These are phyloP conservation scores for Bondarzewia mesenterica DNA, from an alignment of 1,284 basidiomycete genomes.

Conservation along the genomic window DNA sequence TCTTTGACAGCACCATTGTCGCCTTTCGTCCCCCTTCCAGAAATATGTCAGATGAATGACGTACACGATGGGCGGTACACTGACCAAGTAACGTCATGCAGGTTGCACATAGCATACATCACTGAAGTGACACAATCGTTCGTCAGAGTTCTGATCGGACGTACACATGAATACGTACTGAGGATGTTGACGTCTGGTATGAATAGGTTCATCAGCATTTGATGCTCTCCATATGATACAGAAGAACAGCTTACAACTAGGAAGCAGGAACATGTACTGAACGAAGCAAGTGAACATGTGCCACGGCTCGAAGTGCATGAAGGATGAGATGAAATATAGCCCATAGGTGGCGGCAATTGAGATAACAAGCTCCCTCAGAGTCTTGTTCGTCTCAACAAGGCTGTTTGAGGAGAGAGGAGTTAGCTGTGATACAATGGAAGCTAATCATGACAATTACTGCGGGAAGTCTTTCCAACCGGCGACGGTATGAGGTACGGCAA, in stretches of 20 bases:
- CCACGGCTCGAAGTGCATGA: slow-evolving; percentile 88
- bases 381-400: slow-evolving; percentile 52
- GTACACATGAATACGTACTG: slow-evolving; percentile 34
- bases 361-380: slow-evolving; percentile 76
- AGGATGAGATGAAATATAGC: slow-evolving; percentile 78
- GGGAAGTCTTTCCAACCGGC: slow-evolving; percentile 68
- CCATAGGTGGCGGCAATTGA: slow-evolving; percentile 83
- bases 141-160: not conserved
- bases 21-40: slow-evolving; percentile 76
- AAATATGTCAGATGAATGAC: not conserved
- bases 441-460: slow-evolving; percentile 28
- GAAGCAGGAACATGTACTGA: slow-evolving; percentile 76
- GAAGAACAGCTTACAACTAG: slow-evolving; percentile 42
- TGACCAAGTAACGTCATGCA: slow-evolving; percentile 83
- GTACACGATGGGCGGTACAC: slow-evolving; percentile 8
- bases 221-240: not conserved
- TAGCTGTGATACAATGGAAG: slow-evolving; percentile 3
- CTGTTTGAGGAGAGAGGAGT: slow-evolving; percentile 27
- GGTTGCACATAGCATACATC: slow-evolving; percentile 89
- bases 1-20: slow-evolving; percentile 83
- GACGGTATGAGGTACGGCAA: slow-evolving; percentile 68
- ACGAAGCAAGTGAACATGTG: slow-evolving; percentile 91
- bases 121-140: slow-evolving; percentile 31
- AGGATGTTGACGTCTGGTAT: slow-evolving; percentile 78
- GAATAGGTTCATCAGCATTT: slow-evolving; percentile 11